These are phyloP conservation scores for Pseudoscleropodium purum DNA, from an alignment of 225 moss, liverwort and hornwort species.

Conservation along the genomic window DNA sequence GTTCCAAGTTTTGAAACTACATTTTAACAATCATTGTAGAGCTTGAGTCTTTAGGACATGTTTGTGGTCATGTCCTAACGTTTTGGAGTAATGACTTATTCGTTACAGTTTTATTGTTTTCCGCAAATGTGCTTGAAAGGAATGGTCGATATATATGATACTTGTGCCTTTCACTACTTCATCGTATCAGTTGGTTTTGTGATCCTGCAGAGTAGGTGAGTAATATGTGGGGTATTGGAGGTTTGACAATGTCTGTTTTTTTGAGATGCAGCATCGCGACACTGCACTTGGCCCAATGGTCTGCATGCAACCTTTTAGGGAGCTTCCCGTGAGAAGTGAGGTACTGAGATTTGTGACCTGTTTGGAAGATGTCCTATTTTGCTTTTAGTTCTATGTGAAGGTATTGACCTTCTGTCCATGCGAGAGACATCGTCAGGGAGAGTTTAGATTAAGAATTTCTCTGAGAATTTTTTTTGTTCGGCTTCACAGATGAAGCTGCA, in stretches of 20 bases:
- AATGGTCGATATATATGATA: not conserved
- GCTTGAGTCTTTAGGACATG: not conserved
- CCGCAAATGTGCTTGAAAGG: not conserved
- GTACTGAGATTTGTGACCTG: constrained; percentile 33
- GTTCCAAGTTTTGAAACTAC: not conserved
- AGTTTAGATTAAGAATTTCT: not conserved
- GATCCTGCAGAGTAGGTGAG: not conserved
- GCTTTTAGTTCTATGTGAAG: not conserved
- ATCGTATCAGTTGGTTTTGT: not conserved
- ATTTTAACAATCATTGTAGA: not conserved
- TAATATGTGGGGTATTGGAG: not conserved
- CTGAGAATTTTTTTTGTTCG: not conserved
- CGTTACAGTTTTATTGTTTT: not conserved
- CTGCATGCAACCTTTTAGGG: constrained; percentile 42
- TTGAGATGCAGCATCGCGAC: constrained; percentile 58
- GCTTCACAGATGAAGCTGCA: constrained; percentile 67
- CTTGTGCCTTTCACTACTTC: not conserved
- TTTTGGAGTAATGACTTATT: not conserved
- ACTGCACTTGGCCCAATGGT: constrained; percentile 61
- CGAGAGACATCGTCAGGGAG: not conserved
- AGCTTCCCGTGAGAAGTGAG: constrained; percentile 50
- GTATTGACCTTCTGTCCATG: not conserved
- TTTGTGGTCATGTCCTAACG: not conserved
- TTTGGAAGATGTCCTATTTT: not conserved
- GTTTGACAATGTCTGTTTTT: not conserved